A percentile compares a stretch with the other conserved stretches of the same genome.
Conservation (phyloP, 2,329 filamentous ascomycete genomes). For the Raffaelea ambrosiae region DNA sequence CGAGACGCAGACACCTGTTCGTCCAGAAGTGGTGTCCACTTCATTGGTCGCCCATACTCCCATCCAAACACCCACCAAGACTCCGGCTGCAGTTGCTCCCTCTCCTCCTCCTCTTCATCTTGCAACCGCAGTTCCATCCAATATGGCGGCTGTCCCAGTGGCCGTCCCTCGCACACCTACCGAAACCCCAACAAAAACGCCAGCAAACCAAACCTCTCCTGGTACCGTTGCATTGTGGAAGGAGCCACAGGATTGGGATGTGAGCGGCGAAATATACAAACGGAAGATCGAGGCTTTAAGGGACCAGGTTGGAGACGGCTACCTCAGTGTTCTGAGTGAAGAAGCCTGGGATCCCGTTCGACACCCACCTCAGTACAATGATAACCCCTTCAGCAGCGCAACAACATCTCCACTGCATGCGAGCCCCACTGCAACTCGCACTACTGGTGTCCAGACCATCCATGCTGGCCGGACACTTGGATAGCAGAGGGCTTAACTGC, state of each 20-base stretch:
- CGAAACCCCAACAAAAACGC: constrained; percentile 10
- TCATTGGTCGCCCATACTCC: neutral
- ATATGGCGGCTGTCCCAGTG: neutral
- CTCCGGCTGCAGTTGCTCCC: no score
- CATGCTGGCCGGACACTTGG: constrained; percentile 45
- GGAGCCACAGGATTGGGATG: constrained; percentile 50
- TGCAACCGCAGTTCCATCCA: neutral
- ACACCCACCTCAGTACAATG: constrained; percentile 25
- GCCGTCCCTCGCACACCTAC: neutral
- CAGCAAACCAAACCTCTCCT: neutral
- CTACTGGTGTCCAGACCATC: constrained; percentile 36
- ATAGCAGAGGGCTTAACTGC: constrained; percentile 16
- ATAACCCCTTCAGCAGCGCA: constrained; percentile 26
- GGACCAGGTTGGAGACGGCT: constrained; percentile 77
- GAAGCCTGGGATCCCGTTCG: constrained; percentile 52
- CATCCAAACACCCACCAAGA: neutral
- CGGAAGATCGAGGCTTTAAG: constrained; percentile 82
- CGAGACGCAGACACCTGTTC: constrained; percentile 17
- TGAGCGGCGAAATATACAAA: constrained; percentile 69
- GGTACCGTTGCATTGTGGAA: constrained; percentile 20
- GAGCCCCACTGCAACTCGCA: constrained; percentile 25
- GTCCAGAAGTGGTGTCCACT: neutral
- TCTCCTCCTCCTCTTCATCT: no score
- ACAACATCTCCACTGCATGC: constrained; percentile 26
- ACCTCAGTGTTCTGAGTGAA: constrained; percentile 79